A percentile compares a stretch with the other conserved stretches of the same genome.
Conservation (phyloP, 495 filamentous ascomycete species). For the Endocarpon pusillum region DNA sequence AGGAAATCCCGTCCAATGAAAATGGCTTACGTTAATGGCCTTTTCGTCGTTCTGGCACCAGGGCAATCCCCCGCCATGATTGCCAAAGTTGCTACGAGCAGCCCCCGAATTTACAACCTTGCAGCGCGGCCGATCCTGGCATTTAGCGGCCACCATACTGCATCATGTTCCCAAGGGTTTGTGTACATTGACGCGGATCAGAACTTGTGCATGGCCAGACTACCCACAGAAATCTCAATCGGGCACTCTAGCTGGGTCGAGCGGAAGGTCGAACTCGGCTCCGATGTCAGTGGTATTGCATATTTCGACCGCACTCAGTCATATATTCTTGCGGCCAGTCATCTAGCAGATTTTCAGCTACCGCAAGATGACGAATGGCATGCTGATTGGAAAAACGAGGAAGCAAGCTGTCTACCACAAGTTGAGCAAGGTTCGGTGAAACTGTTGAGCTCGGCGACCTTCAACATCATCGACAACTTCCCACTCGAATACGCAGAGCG, state of each 20-base stretch:
- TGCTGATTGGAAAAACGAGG: slow-evolving; percentile 61
- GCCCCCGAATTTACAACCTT: slow-evolving; percentile 57
- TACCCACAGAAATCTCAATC: slow-evolving; percentile 46
- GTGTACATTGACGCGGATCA: slow-evolving; percentile 50
- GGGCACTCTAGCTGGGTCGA: slow-evolving; percentile 49
- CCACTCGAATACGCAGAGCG: slow-evolving; percentile 52
- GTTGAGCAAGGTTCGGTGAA: slow-evolving; percentile 52
- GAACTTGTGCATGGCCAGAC: slow-evolving; percentile 26
- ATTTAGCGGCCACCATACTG: slow-evolving; percentile 54
- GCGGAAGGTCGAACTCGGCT: slow-evolving; percentile 46
- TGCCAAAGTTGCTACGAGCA: slow-evolving; percentile 54
- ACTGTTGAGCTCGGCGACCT: slow-evolving; percentile 55
- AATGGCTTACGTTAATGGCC: too few relatives aligned
- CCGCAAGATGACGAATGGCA: slow-evolving; percentile 72
- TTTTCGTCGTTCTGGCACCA: slow-evolving; percentile 71
- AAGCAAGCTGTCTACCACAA: slow-evolving; percentile 46
- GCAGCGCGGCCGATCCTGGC: slow-evolving; percentile 43
- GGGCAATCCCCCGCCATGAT: slow-evolving; percentile 65
- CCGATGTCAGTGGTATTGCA: slow-evolving; percentile 53
- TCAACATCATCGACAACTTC: slow-evolving; percentile 54
- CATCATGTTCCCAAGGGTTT: slow-evolving; percentile 62
- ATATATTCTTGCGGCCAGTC: slow-evolving; percentile 61
- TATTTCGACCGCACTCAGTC: slow-evolving; percentile 58
- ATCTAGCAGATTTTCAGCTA: slow-evolving; percentile 51
- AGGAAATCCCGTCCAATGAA: too few relatives aligned